A percentile compares a stretch with the other conserved stretches of the same genome.
These are phyloP conservation scores for Elsinoe perseae DNA, from an alignment of 2,329 filamentous ascomycete species.

Conservation along the genomic window DNA sequence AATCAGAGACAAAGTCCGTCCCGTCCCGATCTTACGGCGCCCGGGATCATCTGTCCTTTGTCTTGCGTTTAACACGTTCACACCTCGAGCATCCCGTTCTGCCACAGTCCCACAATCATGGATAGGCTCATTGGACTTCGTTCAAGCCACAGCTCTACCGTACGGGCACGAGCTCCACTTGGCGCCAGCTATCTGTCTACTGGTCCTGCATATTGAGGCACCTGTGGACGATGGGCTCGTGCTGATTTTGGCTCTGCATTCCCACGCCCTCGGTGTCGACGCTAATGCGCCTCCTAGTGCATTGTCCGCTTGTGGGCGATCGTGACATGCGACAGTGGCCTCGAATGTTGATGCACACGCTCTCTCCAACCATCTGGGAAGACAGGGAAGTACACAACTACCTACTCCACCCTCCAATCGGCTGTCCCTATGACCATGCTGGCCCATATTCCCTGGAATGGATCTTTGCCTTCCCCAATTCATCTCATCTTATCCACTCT, in stretches of 20 bases:
- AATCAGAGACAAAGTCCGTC: constrained; percentile 7
- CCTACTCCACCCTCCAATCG: constrained; percentile 1
- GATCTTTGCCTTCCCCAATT: background rate
- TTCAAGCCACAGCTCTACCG: background rate
- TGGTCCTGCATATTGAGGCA: constrained; percentile 1
- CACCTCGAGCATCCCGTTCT: background rate
- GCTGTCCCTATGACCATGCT: constrained; percentile 2
- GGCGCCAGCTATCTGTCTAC: constrained; percentile 4
- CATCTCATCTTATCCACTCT: constrained; percentile 9
- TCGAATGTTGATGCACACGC: constrained; percentile 13
- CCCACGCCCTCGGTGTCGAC: constrained; percentile 14
- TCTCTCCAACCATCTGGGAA: constrained; percentile 11
- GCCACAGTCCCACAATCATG: background rate
- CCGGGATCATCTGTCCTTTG: constrained; percentile 9
- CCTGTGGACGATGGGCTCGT: constrained; percentile 6
- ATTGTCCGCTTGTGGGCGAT: constrained; percentile 14
- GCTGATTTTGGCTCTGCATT: constrained; percentile 11
- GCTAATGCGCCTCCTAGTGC: constrained; percentile 15
- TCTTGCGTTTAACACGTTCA: constrained; percentile 3
- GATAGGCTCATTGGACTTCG: background rate
- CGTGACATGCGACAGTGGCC: constrained; percentile 16
- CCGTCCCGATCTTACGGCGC: constrained; percentile 9
- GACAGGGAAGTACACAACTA: background rate
- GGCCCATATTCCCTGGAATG: constrained; percentile 10
- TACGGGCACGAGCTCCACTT: constrained; percentile 11